Evolutionary conservation across 192 early-diverging fungal species (phyloP).

Genomic region (Jimgerdemannia lactiflua): DNA sequence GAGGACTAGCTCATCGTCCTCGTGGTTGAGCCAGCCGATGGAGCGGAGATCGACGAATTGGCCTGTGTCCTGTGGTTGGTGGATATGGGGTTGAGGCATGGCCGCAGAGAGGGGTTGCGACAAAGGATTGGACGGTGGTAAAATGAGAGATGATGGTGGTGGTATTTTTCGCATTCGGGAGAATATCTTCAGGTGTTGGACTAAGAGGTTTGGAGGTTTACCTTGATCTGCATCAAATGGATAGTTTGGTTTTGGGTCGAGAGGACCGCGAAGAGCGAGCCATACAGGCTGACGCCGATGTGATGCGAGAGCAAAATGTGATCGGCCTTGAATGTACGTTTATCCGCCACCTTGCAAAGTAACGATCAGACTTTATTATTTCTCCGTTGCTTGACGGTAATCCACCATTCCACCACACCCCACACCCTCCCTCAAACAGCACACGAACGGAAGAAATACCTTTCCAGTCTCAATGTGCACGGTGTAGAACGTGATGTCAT

Average conservation of each 20-base stretch:
- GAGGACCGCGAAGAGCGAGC: conserved; percentile 59
- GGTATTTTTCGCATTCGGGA: background rate
- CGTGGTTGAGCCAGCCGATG: conserved; percentile 61
- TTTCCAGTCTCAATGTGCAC: conserved; percentile 56
- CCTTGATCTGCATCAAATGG: conserved; percentile 60
- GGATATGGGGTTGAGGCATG: too few species aligned
- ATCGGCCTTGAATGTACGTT: conserved; percentile 51
- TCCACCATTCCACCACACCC: background rate
- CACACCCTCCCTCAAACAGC: conserved; percentile 1
- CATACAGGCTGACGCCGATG: conserved; percentile 63
- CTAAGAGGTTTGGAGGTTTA: conserved; percentile 14
- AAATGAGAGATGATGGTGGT: too few species aligned
- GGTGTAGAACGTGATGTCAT: conserved; percentile 66
- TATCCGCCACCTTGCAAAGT: conserved; percentile 47
- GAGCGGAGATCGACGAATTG: conserved; percentile 49
- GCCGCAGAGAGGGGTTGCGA: background rate
- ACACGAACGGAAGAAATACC: conserved; percentile 27
- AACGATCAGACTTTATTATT: background rate
- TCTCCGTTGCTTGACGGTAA: too few species aligned
- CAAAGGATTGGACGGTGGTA: background rate
- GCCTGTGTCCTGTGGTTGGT: conserved; percentile 41
- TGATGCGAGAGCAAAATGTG: conserved; percentile 64
- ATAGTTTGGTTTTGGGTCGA: conserved; percentile 72
- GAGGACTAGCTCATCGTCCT: conserved; percentile 62
- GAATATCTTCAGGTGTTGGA: background rate